A percentile compares a stretch with the other conserved stretches of the same genome.
Evolutionary conservation across 2,329 filamentous ascomycete genomes (phyloP).

Genomic region (Aspergillus sojae): DNA sequence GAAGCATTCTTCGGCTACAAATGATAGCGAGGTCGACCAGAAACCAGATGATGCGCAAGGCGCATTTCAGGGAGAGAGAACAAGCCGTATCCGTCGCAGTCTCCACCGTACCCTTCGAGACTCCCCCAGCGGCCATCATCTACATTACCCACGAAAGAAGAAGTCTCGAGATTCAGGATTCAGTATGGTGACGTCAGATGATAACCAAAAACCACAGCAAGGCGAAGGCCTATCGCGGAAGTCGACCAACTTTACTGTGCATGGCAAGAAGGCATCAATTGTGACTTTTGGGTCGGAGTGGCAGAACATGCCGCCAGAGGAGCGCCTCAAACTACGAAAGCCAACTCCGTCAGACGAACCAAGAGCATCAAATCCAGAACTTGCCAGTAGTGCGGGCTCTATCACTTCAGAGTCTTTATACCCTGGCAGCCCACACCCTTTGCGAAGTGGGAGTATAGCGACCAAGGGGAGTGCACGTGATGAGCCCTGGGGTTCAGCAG

Average conservation of each 20-base stretch:
- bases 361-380: constrained; percentile 35
- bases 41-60: constrained; percentile 44
- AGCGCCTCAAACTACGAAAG: constrained; percentile 68
- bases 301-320: constrained; percentile 74
- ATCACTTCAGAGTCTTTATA: constrained; percentile 26
- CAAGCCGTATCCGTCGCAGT: constrained; percentile 75
- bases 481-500: constrained; percentile 22
- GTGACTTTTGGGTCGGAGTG: constrained; percentile 96
- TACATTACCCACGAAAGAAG: constrained; percentile 70
- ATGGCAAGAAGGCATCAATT: constrained; percentile 96
- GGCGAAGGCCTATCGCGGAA: constrained; percentile 75
- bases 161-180: constrained; percentile 74
- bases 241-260: constrained; percentile 88
- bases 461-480: constrained; percentile 59
- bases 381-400: constrained; percentile 31
- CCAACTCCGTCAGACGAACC: constrained; percentile 44
- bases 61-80: constrained; percentile 52
- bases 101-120: constrained; percentile 89
- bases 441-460: constrained; percentile 67
- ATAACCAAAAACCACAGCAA: constrained; percentile 48
- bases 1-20: constrained; percentile 43
- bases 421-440: constrained; percentile 60
- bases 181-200: constrained; percentile 58
- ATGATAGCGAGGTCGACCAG: constrained; percentile 47
- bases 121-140: constrained; percentile 60